Base-by-base conservation (phyloP, 768 basidiomycete genomes). In the Dacryopinax spathularia region DNA sequence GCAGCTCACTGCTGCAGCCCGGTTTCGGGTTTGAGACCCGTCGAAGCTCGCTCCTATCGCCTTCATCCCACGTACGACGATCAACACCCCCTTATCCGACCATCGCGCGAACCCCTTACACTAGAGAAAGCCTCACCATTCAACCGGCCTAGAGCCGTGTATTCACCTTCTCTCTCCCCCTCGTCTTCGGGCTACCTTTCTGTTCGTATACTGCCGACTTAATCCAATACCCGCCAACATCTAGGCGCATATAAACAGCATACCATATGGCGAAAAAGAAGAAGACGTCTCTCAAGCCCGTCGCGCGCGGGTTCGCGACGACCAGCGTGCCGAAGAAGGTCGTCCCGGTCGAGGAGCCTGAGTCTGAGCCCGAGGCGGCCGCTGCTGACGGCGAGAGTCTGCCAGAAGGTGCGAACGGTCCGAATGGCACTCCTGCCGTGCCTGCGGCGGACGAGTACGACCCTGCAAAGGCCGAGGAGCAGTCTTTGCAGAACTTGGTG, bases 261-360 rank as follows among this genome's bases (percentile, higher is more conserved):
- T 9, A 18, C 25, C 13, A 9, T 7, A 89, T 89, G 88, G 78
- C 84, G 65, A 91, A 90, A 79, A 90, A 89, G 78, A 91, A 86
- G 80, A 91, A 89, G 76, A 83, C 84, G 5, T 85, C 89, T 72
- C 72, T 87, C 69, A 89, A 88, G 74, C 82, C 86, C 22, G 77
- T 87, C 39, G 81, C 74, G 39, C 84, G 91, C 63, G 88, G 88
- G 16, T 90, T 91, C 69, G 84, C 86, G 43, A 89, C 89, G 3
- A 87, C 85, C 20, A 91, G 90, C 12, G 79, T 90, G 29, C 87
- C 88, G 33, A 91, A 91, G 79, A 91, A 89, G 74, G 62, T 59
- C 27, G 61, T 34, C 7, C 61, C 48, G 16, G 61, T 34, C 22
- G 36, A 44, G 39, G 63, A 65, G 20, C 56, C 34, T 2, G 63